These are phyloP conservation scores for Paramecium bursaria DNA, from an alignment of 73 alveolate species.

Conservation along the genomic window DNA sequence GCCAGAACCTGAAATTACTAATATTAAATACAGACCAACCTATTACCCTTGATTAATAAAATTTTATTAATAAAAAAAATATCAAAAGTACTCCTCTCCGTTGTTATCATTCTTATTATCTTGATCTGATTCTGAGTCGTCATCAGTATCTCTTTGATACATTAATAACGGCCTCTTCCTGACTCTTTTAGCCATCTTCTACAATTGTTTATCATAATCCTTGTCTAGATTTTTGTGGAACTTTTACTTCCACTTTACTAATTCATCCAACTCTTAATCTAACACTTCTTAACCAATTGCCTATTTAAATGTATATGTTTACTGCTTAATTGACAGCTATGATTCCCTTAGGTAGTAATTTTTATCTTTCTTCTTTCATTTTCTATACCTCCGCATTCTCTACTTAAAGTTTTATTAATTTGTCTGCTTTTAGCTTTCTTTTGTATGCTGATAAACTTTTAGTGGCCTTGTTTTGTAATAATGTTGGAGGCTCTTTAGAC, in stretches of 20 bases:
- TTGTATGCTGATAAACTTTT: background rate
- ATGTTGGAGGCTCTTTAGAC: background rate
- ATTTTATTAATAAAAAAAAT: no score
- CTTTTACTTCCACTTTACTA: constrained; percentile 43
- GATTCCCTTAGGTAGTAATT: constrained; percentile 26
- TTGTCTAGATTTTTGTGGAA: constrained; percentile 53
- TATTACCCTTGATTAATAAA: no score
- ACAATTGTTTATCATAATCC: constrained; percentile 24
- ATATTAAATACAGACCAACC: no score
- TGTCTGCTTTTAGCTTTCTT: constrained; percentile 30
- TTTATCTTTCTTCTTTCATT: constrained; percentile 27
- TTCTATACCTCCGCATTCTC: background rate
- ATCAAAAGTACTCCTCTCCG: no score
- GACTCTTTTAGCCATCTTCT: constrained; percentile 36
- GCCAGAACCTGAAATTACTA: no score
- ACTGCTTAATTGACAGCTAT: constrained; percentile 25
- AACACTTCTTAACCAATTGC: background rate
- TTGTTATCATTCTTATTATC: no score
- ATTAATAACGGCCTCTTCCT: constrained; percentile 1
- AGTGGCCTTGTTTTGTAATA: constrained; percentile 3
- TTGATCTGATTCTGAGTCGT: background rate
- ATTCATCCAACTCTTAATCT: constrained; percentile 21
- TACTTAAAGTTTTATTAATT: background rate
- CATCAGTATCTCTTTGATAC: constrained; percentile 1
- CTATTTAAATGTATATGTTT: background rate